phyloP scores from a whole-genome alignment of 441 rosid species.

The Jatropha multifida region DNA sequence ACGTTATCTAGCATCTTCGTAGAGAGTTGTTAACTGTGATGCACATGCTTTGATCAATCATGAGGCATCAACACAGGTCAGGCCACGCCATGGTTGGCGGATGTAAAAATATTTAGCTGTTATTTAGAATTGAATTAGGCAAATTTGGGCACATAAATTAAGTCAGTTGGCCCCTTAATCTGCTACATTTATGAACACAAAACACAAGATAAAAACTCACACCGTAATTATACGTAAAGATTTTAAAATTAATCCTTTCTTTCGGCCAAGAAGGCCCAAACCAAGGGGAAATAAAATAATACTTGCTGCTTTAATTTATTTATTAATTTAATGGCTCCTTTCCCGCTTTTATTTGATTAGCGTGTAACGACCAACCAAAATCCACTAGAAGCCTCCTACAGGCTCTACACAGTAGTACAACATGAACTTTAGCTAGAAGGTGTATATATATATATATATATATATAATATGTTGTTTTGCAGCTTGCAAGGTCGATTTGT shows the following conservation, averaged over 20 bases:
- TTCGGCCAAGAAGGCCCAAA: no score
- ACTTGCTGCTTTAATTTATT: background rate
- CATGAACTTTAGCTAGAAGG: background rate
- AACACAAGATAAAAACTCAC: no score
- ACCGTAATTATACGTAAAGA: no score
- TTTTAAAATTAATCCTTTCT: no score
- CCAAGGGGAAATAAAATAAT: no score
- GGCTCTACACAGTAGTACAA: background rate
- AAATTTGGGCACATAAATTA: background rate
- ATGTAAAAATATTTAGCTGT: background rate
- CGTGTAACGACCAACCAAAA: no score
- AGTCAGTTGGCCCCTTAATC: no score
- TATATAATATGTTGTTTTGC: no score
- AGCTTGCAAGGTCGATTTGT: no score
- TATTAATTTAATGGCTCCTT: background rate
- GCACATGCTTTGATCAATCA: conserved; percentile 25
- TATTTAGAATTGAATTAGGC: no score
- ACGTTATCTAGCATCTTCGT: background rate
- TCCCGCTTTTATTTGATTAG: background rate
- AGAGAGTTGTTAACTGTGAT: background rate
- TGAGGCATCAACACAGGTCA: conserved; percentile 14
- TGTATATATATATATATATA: no score
- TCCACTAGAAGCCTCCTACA: background rate
- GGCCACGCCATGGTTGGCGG: background rate
- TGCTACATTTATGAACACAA: no score